Evolutionary conservation across 1,284 basidiomycete species (phyloP).

Genomic region (Melanopsichium pennsylvanicum): DNA sequence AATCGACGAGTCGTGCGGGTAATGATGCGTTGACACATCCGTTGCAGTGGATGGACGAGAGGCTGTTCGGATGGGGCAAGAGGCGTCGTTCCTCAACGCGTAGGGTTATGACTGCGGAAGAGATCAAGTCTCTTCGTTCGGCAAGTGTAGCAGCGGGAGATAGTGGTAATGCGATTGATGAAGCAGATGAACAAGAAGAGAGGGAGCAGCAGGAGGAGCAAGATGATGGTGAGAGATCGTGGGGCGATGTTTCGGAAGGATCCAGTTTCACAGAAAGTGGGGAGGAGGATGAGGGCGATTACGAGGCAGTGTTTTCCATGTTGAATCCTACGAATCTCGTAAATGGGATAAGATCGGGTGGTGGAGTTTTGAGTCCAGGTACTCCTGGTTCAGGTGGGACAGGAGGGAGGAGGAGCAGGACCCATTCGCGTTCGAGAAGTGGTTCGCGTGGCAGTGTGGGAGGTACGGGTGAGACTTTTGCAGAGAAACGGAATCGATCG

Average conservation of each 20-base stretch:
- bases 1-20: slow-evolving; percentile 23
- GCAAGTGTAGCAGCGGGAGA: slow-evolving; percentile 1
- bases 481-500: slow-evolving; percentile 57
- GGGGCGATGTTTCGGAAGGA: slow-evolving; percentile 34
- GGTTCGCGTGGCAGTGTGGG: slow-evolving; percentile 42
- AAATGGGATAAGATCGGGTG: slow-evolving; percentile 25
- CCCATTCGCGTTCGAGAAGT: slow-evolving; percentile 51
- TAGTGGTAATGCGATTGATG: slow-evolving; percentile 21
- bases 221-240: slow-evolving; percentile 37
- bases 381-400: slow-evolving; percentile 34
- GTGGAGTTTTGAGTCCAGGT: slow-evolving; percentile 36
- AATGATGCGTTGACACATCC: slow-evolving; percentile 60
- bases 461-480: slow-evolving; percentile 49
- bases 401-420: slow-evolving; percentile 32
- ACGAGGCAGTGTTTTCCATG: slow-evolving; percentile 62
- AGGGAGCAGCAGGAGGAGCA: too few relatives aligned
- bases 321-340: slow-evolving; percentile 39
- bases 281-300: slow-evolving; percentile 61
- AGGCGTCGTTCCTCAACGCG: slow-evolving; percentile 42
- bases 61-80: slow-evolving; percentile 82
- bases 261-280: slow-evolving; percentile 36
- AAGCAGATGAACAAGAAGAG: slow-evolving; percentile 18
- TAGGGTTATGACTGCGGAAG: slow-evolving; percentile 40
- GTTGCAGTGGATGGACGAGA: slow-evolving; percentile 82
- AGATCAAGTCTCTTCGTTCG: slow-evolving; percentile 27